These are phyloP conservation scores for Pichia heedii DNA, from an alignment of 805 yeast genomes.

Conservation along the genomic window DNA sequence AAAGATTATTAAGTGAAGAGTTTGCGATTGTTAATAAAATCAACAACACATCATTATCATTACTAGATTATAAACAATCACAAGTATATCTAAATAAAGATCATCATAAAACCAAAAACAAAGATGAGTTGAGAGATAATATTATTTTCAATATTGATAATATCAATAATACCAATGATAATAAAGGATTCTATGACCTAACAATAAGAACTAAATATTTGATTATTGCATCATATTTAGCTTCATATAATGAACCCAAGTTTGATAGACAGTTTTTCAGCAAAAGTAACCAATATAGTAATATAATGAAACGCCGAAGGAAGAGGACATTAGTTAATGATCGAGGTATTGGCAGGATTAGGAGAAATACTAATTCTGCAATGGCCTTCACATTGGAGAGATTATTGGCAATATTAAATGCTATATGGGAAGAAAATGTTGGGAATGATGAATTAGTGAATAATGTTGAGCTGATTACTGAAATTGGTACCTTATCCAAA, in stretches of 20 bases:
- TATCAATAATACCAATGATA: constrained; percentile 3
- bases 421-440: constrained; percentile 42
- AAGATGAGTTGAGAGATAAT: not conserved
- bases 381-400: constrained; percentile 72
- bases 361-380: constrained; percentile 59
- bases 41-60: constrained; percentile 10
- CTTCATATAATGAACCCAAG: constrained; percentile 65
- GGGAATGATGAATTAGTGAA: constrained; percentile 27
- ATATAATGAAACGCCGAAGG: constrained; percentile 29
- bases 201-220: constrained; percentile 58
- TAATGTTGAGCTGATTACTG: constrained; percentile 30
- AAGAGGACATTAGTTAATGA: constrained; percentile 15
- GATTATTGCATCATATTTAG: constrained; percentile 74
- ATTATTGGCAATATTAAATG: constrained; percentile 66
- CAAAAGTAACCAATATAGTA: constrained; percentile 41
- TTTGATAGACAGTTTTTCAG: constrained; percentile 67
- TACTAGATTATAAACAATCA: constrained; percentile 3
- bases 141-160: constrained; percentile 1
- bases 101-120: not conserved
- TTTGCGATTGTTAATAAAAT: constrained; percentile 17
- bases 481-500: constrained; percentile 29
- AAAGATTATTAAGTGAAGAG: constrained; percentile 19
- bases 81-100: too few species aligned
- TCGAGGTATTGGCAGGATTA: constrained; percentile 38
- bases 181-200: constrained; percentile 32